Conservation (phyloP, 257 asterid genomes). For the Anisodus acutangulus region DNA sequence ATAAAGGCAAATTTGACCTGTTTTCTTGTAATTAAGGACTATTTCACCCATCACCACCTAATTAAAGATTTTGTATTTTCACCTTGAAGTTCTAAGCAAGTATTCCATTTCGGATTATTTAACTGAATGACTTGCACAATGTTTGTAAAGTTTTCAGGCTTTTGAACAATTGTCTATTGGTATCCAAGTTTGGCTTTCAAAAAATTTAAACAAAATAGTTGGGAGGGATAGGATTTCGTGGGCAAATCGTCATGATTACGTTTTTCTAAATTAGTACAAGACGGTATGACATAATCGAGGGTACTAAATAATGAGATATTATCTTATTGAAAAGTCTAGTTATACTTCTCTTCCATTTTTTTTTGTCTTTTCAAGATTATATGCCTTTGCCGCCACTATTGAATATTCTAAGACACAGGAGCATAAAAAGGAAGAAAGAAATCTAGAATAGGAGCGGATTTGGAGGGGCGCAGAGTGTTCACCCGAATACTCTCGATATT, state of each 20-base stretch:
- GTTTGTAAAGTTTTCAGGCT: neutral
- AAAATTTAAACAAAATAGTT: neutral
- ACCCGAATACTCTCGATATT: too few relatives aligned
- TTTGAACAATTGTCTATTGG: neutral
- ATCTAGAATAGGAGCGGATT: too few relatives aligned
- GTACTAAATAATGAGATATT: neutral
- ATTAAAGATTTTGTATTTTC: neutral
- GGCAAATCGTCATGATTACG: slow-evolving; percentile 24
- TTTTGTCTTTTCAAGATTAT: neutral
- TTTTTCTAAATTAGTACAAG: neutral
- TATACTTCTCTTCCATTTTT: neutral
- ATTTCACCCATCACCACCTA: neutral
- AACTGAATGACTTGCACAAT: neutral
- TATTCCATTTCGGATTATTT: neutral
- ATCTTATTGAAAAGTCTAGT: neutral
- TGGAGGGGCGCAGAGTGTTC: too few relatives aligned
- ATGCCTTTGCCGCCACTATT: too few relatives aligned
- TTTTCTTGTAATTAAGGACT: neutral
- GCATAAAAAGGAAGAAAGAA: too few relatives aligned
- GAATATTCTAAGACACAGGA: too few relatives aligned
- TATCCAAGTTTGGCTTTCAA: neutral
- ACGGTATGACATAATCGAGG: neutral
- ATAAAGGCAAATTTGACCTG: neutral
- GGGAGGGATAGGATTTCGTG: neutral
- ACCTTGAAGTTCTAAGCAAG: neutral